Evolutionary conservation across 2,329 filamentous ascomycete species (phyloP), one percentile per base, ranked within the genome.

Genomic region (Pseudogymnoascus destructans): DNA sequence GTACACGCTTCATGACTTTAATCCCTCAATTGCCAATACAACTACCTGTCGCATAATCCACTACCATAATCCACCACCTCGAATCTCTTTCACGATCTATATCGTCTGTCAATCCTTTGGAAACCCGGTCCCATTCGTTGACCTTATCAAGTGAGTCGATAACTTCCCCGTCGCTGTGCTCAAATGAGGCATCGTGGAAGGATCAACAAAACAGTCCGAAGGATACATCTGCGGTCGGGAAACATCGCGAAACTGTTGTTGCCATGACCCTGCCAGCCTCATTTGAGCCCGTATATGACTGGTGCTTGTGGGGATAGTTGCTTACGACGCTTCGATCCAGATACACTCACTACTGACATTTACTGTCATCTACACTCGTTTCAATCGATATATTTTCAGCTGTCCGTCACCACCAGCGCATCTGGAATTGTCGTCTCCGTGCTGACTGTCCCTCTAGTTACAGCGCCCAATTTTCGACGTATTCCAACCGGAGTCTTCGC

Each of bases 311-410:
- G 23, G 40, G 17, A 55, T n/a, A 32, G 30, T 30, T 58, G 19
- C 25, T 30, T 30, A 55, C 46, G 13, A 66, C 67, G 63, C 66
- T 59, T 27, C 15, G 17, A 59, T n/a, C 25, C 27, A 56, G 19
- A 55, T 23, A 55, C 58, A 55, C 21, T 40, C 23, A 55, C 59
- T 80, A 30, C 27, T 79, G 74, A 76, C 73, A 73, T 69, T 66
- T 69, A 49, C 70, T 73, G 77, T 80, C 79, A 80, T 78, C 74
- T 79, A 79, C 79, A 79, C 73, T 81, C 79, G 73, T 78, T 80
- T 49, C 42, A 63, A 62, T 60, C 21, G 21, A 55, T 65, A 65
- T 71, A 69, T 66, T 66, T 64, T 66, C 69, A 71, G 42, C 42
- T 27, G 42, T 49, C 42, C n/a, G 42, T 49, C 23, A 27, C 42